A percentile compares a stretch with the other conserved stretches of the same genome.
phyloP scores from a whole-genome alignment of 2,329 filamentous ascomycete species.

The Botrytis aclada region DNA sequence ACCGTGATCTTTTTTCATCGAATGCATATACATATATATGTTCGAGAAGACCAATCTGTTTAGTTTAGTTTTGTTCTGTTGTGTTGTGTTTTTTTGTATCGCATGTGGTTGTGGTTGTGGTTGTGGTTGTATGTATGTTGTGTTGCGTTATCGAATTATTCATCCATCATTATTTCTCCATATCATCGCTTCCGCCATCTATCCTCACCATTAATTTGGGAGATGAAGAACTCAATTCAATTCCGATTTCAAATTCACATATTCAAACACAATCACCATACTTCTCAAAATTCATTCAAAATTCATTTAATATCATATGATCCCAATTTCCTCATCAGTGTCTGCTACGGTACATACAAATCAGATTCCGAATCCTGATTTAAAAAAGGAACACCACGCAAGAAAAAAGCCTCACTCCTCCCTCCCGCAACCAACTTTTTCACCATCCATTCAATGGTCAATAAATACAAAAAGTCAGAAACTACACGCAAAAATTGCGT shows the following conservation, averaged over 20 bases:
- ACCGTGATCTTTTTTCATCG: neutral
- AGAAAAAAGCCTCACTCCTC: neutral
- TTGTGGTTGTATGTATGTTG: too few relatives aligned
- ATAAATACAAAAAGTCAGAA: neutral
- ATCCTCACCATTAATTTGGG: neutral
- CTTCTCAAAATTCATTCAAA: neutral
- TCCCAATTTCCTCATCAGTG: neutral
- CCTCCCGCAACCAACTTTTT: neutral
- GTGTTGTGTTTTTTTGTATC: too few relatives aligned
- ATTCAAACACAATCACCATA: neutral
- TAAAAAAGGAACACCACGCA: neutral
- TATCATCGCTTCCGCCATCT: neutral
- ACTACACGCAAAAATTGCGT: neutral
- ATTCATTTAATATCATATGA: neutral
- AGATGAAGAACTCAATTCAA: neutral
- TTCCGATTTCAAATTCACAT: neutral
- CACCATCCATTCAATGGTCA: neutral
- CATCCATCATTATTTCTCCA: neutral
- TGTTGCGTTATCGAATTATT: neutral
- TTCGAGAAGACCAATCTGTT: neutral
- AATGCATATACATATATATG: neutral
- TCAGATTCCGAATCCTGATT: neutral
- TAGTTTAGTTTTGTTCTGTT: neutral
- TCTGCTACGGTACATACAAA: neutral
- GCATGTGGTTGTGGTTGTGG: too few relatives aligned